Base-by-base conservation (phyloP, 1,139 yeast genomes). In the Lodderomyces jiufengensis region DNA sequence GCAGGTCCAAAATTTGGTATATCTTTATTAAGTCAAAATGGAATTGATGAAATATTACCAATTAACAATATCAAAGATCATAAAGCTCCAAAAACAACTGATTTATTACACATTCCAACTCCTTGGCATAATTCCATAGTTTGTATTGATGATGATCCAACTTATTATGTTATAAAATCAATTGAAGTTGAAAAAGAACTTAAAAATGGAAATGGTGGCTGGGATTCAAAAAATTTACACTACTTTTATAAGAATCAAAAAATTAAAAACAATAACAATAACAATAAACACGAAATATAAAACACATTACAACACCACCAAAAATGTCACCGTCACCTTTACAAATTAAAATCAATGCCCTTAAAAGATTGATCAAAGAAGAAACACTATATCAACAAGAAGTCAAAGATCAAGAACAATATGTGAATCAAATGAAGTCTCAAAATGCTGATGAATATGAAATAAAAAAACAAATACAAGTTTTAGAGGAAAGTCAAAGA, bases 261-360 rank as follows among this genome's bases (percentile, higher is more conserved):
- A 13, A 12, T 5, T 9, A 28, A 21, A 23, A 27, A 33, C 26
- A 15, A 24, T 22, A 29, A 29, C 13, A 12, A 24, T 13, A 32
- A 27, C 14, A 5, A 18, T 11, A 11, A 11, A 25, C 2, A 33
- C 14, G 12, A 11, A n/a, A 3, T 13, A 7, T 10, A 12, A 20
- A 5, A 22, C 9, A 26, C 29, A 26, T 12, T 14, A 18, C 20
- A 18, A 31, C 14, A 14, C 28, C n/a, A 4, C 22, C 9, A 13
- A 28, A 29, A 15, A 8, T 16, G 12, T 13, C 32, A 34, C 95
- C 95, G 31, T 67, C 88, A 2, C 80, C 74, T 44, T 59, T 85
- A 37, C 85, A 84, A 49, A 86, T 88, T 59, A 87, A 87, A 52
- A 70, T 76, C 34, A 78, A 76, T 45, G 94, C 96, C 3, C 67